Conservation (phyloP, 2,329 filamentous ascomycete genomes). For the Pyrenochaeta sp. region DNA sequence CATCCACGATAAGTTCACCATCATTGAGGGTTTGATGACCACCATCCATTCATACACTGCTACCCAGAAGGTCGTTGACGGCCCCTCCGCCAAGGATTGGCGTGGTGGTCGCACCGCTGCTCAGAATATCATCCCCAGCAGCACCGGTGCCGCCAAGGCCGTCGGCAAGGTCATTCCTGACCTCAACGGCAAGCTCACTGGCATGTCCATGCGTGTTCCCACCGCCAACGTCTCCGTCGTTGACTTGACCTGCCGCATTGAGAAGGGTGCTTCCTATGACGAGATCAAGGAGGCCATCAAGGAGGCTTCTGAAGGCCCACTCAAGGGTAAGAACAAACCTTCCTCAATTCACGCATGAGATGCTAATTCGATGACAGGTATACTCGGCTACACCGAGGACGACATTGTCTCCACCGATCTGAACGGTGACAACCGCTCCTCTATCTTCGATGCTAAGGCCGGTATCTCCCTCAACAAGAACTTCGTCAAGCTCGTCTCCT, state of each 20-base stretch:
- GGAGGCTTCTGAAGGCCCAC: slow-evolving; percentile 80
- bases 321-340: slow-evolving; percentile 86
- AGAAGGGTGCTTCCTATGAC: slow-evolving; percentile 88
- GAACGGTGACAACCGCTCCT: slow-evolving; percentile 90
- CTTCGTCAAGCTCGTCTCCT: slow-evolving; percentile 98
- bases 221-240: slow-evolving; percentile 99
- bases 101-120: slow-evolving; percentile 98
- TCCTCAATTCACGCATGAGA: too few species aligned
- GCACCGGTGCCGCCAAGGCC: slow-evolving; percentile 99
- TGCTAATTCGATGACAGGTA: too few species aligned
- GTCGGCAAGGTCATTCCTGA: slow-evolving; percentile 99
- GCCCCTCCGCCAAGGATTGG: slow-evolving; percentile 98
- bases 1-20: slow-evolving; percentile 96
- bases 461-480: slow-evolving; percentile 98
- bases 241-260: slow-evolving; percentile 90
- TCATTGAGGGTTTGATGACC: slow-evolving; percentile 99
- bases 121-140: slow-evolving; percentile 99
- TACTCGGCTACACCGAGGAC: slow-evolving; percentile 96
- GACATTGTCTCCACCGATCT: slow-evolving; percentile 93
- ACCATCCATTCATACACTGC: slow-evolving; percentile 99
- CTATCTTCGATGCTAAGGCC: slow-evolving; percentile 99
- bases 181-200: slow-evolving; percentile 99
- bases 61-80: slow-evolving; percentile 99
- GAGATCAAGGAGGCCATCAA: slow-evolving; percentile 91
- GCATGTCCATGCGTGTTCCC: slow-evolving; percentile 99